Base-by-base conservation (phyloP, 495 filamentous ascomycete genomes). In the Penicillium herquei region DNA sequence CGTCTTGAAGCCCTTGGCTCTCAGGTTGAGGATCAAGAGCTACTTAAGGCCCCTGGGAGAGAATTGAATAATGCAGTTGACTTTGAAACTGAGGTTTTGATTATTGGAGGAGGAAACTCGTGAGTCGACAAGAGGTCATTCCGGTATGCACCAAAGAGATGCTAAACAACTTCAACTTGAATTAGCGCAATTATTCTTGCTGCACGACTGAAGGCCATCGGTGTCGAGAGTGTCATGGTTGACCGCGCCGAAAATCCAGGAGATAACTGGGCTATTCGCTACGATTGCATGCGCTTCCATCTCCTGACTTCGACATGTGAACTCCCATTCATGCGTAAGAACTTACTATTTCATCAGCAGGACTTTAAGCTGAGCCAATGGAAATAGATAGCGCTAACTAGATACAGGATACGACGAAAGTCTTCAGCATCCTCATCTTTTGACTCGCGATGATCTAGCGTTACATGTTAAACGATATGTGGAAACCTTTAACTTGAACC, bases 251-350 rank as follows among this genome's bases (percentile, higher is more conserved):
- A 54, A n/a, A 39, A 49, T 6, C 52, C 69, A 3, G 73, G 73
- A 13, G 66, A 73, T 52, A 70, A 70, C 44, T 76, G 73, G 73
- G 64, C 54, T 21, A 54, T 58, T 10, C 65, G 73, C 11, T 76
- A 74, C 42, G 64, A 70, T 31, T 71, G 64, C 39, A 58, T 64
- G 51, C 33, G 47, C 31, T 66, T 72, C 33, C 75, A 80, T 54
- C 71, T 73, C 1, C 59, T 60, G 10, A 61, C 59, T n/a, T 54
- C 59, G 3, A 54, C 54, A 18, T 63, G 59, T 14, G 55, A 63
- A 17, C 33, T 66, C 30, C 59, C 63, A 0, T 66, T 41, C 30
- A 54, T 66, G 59, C 14, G 63, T 66, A 40, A 51, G 56, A 16
- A 21, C 17, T 37, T 7, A 1, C 39, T 31, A 13, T n/a, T 16